Evolutionary conservation across 257 asterid species (phyloP).

Genomic region (Fraxinus pennsylvanica): DNA sequence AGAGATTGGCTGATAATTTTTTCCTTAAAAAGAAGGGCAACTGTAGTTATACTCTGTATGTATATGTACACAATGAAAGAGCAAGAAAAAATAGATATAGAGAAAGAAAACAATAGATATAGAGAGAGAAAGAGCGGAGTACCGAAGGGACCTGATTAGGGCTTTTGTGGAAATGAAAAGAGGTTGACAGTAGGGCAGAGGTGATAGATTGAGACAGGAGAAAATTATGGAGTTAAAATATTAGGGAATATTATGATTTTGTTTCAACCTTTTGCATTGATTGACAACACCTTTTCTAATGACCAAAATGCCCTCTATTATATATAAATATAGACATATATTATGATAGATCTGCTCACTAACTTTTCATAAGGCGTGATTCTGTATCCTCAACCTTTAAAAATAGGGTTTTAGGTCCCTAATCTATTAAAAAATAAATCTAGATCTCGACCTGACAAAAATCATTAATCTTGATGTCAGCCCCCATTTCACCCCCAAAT

Average conservation of each 20-base stretch:
- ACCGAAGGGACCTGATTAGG: constrained; percentile 44
- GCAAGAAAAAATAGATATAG: neutral
- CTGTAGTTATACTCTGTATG: constrained; percentile 26
- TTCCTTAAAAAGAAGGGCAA: constrained; percentile 37
- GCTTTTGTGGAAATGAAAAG: constrained; percentile 57
- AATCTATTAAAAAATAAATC: no score
- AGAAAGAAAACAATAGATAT: neutral
- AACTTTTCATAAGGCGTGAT: no score
- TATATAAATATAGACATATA: no score
- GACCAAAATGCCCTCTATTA: constrained; percentile 43
- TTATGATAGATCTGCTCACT: no score
- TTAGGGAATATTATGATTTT: constrained; percentile 57
- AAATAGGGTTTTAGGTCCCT: no score
- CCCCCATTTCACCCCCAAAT: no score
- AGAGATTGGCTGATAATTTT: constrained; percentile 42
- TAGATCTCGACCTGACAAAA: no score
- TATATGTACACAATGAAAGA: constrained; percentile 9
- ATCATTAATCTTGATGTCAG: no score
- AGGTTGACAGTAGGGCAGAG: neutral
- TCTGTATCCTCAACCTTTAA: no score
- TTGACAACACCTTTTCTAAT: constrained; percentile 55
- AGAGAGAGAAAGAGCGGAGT: neutral
- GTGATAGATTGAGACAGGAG: constrained; percentile 36
- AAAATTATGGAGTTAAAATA: constrained; percentile 33
- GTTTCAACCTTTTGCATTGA: constrained; percentile 55